A percentile compares a stretch with the other conserved stretches of the same genome.
phyloP scores from a whole-genome alignment of 2,329 filamentous ascomycete species.

The Bimuria novae-zelandiae region DNA sequence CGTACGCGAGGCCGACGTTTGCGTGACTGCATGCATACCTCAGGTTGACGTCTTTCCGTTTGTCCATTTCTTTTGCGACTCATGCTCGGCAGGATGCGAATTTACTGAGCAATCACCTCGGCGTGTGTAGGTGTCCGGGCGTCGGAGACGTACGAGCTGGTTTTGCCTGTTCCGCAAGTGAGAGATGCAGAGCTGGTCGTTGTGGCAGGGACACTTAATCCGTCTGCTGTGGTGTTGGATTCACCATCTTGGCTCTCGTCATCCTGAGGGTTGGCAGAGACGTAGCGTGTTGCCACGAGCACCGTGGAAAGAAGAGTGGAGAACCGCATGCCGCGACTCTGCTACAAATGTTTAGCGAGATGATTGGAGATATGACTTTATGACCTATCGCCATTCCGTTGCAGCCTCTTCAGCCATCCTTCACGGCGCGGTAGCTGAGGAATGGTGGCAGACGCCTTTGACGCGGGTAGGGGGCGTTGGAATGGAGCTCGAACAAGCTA shows the following conservation, averaged over 20 bases:
- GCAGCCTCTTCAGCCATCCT: neutral
- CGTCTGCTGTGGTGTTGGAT: neutral
- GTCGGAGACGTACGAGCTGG: constrained; percentile 12
- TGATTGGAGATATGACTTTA: neutral
- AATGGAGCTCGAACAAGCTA: neutral
- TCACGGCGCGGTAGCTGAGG: neutral
- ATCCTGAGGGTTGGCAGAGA: constrained; percentile 1
- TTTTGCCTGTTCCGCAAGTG: constrained; percentile 14
- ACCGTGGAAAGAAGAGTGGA: constrained; percentile 1
- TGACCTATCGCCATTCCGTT: neutral
- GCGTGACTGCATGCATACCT: constrained; percentile 19
- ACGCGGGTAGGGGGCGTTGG: neutral
- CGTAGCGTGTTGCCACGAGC: constrained; percentile 7
- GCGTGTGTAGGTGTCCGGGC: too few relatives aligned
- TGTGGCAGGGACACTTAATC: neutral
- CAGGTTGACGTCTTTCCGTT: constrained; percentile 15
- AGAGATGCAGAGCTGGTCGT: constrained; percentile 17
- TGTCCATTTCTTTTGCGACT: constrained; percentile 13
- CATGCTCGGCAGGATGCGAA: constrained; percentile 20
- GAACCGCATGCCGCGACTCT: constrained; percentile 7
- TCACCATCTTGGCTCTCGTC: constrained; percentile 1
- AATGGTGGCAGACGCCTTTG: neutral
- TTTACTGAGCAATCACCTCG: constrained; percentile 12
- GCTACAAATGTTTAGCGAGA: neutral
- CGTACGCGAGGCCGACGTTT: constrained; percentile 17